These are phyloP conservation scores for Erythrophleum ivorense DNA, from an alignment of 331 rosid genomes.

Conservation along the genomic window DNA sequence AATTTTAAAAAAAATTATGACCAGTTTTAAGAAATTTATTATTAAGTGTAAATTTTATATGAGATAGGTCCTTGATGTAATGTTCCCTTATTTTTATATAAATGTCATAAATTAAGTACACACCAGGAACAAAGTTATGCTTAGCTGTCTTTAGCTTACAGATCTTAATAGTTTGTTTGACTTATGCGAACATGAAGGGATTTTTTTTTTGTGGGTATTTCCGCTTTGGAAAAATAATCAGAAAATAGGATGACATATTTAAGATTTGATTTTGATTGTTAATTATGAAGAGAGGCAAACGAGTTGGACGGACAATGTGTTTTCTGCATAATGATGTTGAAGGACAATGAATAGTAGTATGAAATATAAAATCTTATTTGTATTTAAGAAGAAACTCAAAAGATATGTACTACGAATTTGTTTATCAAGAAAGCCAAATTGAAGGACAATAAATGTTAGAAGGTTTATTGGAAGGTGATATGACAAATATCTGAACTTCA, in stretches of 20 bases:
- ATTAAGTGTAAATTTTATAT: no score
- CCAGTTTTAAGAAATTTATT: no score
- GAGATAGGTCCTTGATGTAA: no score
- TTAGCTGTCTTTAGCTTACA: neutral
- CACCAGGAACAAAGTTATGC: neutral
- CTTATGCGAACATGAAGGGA: neutral
- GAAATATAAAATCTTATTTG: neutral
- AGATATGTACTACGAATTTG: neutral
- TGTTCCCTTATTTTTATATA: neutral
- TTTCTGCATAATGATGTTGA: neutral
- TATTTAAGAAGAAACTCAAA: neutral
- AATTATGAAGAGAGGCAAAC: neutral
- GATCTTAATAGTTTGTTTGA: neutral
- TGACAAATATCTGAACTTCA: neutral
- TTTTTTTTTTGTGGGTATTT: no score
- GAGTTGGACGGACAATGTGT: neutral
- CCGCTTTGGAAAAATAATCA: neutral
- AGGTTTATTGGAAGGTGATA: neutral
- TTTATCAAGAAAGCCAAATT: neutral
- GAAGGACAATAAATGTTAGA: slow-evolving; percentile 8
- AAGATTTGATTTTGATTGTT: neutral
- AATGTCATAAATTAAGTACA: neutral
- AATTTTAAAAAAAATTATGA: no score
- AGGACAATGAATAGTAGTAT: neutral
- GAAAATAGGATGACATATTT: neutral